Conservation (phyloP, 2,329 filamentous ascomycete genomes). For the Fusarium musae region DNA sequence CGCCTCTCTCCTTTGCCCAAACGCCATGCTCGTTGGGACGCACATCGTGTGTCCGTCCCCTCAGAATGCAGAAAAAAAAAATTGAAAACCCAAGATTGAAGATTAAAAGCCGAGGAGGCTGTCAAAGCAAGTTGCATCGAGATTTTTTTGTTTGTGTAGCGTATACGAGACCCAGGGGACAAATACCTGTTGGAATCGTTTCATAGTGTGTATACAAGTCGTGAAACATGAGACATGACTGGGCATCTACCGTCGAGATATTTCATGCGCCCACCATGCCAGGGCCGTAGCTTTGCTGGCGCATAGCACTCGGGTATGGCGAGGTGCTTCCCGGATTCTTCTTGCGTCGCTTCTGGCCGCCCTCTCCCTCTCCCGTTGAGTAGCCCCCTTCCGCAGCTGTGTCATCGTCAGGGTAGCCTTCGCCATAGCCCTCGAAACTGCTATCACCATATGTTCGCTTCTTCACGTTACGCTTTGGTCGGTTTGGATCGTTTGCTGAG, state of each 20-base stretch:
- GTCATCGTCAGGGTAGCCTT: constrained; percentile 77
- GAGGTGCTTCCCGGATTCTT: constrained; percentile 63
- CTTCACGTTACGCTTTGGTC: constrained; percentile 74
- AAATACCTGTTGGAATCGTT: constrained; percentile 43
- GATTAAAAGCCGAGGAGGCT: constrained; percentile 34
- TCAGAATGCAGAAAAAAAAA: constrained; percentile 38
- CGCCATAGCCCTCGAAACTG: constrained; percentile 79
- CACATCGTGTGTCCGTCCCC: constrained; percentile 36
- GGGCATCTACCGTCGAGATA: constrained; percentile 11
- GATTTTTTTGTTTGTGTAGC: constrained; percentile 31
- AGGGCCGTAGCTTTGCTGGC: constrained; percentile 66
- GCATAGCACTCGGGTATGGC: constrained; percentile 56
- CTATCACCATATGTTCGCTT: constrained; percentile 81
- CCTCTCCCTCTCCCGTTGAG: constrained; percentile 78
- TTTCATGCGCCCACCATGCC: constrained; percentile 68
- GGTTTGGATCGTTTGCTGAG: constrained; percentile 57
- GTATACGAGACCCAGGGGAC: constrained; percentile 19
- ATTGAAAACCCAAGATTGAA: constrained; percentile 18
- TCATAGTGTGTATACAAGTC: constrained; percentile 46
- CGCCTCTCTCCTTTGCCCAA: constrained; percentile 43
- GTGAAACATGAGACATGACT: constrained; percentile 21
- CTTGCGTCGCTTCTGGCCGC: constrained; percentile 72
- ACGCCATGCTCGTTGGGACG: constrained; percentile 49
- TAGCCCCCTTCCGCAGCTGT: constrained; percentile 68
- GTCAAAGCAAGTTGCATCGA: constrained; percentile 30